Conservation (phyloP, 2,329 filamentous ascomycete species). For the Paracorniculantispora psalliotae region DNA sequence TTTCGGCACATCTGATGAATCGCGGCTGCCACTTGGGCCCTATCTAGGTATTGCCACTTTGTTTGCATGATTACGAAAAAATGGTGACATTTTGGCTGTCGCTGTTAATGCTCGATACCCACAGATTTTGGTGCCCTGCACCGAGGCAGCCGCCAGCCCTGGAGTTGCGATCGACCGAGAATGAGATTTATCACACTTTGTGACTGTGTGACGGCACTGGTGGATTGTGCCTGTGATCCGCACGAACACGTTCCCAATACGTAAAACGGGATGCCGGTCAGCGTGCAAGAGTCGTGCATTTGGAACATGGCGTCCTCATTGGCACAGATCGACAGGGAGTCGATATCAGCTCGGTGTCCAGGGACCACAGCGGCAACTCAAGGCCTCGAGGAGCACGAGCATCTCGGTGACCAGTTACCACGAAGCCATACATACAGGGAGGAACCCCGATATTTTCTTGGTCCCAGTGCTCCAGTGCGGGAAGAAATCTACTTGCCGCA, state of each 20-base stretch:
- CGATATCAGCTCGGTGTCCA: neutral
- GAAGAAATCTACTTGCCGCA: slow-evolving; percentile 3
- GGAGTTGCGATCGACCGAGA: neutral
- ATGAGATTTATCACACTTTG: neutral
- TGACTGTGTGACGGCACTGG: no score
- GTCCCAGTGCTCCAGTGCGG: neutral
- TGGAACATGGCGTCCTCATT: neutral
- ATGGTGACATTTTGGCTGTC: neutral
- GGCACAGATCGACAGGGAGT: neutral
- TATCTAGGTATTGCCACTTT: neutral
- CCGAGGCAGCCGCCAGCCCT: neutral
- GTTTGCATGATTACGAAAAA: neutral
- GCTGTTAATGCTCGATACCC: neutral
- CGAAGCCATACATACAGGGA: neutral
- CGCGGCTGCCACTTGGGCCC: neutral
- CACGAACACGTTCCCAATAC: neutral
- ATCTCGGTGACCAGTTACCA: neutral
- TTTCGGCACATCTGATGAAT: neutral
- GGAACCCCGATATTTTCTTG: neutral
- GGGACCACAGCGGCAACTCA: neutral
- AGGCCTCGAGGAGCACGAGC: neutral
- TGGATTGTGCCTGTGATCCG: neutral
- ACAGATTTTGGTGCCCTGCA: neutral
- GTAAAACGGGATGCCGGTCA: neutral
- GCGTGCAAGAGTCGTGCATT: neutral